Base-by-base conservation (phyloP, 2,329 filamentous ascomycete species). In the Penicillium sp. region DNA sequence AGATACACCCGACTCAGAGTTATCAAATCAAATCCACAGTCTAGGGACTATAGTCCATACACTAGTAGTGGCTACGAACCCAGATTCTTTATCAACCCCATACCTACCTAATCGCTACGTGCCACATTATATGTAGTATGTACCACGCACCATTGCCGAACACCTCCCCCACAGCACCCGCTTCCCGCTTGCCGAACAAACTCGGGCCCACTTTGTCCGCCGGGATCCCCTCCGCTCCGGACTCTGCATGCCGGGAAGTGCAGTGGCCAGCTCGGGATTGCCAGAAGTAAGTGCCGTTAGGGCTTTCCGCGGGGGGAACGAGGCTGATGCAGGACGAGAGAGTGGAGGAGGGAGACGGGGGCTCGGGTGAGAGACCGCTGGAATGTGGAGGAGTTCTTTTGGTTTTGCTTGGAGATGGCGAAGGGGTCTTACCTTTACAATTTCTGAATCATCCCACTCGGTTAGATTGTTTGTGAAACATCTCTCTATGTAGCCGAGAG, bases 161-260 rank as follows among this genome's bases (percentile, higher is more conserved):
- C n/a, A 8, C 4, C 31, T 39, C 54, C 41, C 61, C 59, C 59
- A 57, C 8, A 8, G 53, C 34, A 56, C 38, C 57, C 57, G 57
- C 57, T 11, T 22, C 22, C 31, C 49, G 54, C 48, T 47, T 49
- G 34, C 34, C 17, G 7, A 22, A 22, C 17, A 20, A 10, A 39
- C 11, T 54, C 42, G 48, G 38, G 25, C 28, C 58, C 62, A 43
- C 60, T 57, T 59, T 62, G 25, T 15, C 55, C 52, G 49, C 43
- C 54, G 57, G 61, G 47, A 51, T 42, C 39, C 11, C 42, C 48
- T 49, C 20, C 34, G 38, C 41, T 63, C 61, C 65, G 63, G 63
- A 66, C 14, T 8, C 48, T 25, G 17, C 31, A 57, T 62, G 61
- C 60, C 63, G 62, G 55, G 14, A 7, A n/a, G 17, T 31, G 5